phyloP scores from a whole-genome alignment of 139 green algal genomes.

The Micractinium sp. region DNA sequence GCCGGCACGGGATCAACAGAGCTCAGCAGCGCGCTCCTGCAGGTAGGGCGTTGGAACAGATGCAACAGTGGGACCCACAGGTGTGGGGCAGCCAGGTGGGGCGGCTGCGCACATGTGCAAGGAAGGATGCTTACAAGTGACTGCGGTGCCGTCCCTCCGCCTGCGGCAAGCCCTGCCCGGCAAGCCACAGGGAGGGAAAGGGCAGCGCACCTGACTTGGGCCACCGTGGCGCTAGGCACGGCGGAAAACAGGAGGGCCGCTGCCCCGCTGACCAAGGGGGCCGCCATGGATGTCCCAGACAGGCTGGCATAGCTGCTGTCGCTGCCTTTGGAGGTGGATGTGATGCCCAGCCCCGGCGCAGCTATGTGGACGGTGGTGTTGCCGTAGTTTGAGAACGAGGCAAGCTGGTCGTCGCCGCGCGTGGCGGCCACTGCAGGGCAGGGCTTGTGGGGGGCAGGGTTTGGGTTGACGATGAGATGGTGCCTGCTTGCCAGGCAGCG shows the following conservation, averaged over 20 bases:
- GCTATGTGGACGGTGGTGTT: neutral
- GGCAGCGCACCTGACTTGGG: neutral
- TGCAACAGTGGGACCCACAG: too few species aligned
- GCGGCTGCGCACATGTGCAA: too few species aligned
- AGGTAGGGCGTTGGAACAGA: neutral
- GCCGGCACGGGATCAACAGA: neutral
- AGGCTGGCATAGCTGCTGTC: neutral
- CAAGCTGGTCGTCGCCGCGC: neutral
- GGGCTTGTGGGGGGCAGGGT: neutral
- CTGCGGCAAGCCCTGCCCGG: too few species aligned
- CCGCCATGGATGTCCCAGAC: neutral
- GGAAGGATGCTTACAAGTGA: too few species aligned
- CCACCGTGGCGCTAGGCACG: neutral
- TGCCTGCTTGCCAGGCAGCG: neutral
- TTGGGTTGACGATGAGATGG: neutral
- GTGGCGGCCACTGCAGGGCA: neutral
- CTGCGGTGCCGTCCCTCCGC: too few species aligned
- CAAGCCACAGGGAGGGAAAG: too few species aligned
- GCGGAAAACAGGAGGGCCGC: conserved; percentile 5
- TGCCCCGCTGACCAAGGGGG: neutral
- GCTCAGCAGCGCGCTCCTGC: neutral
- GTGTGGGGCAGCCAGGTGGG: too few species aligned
- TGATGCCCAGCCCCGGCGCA: neutral
- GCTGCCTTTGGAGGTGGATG: neutral
- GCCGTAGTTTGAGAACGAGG: neutral